Percentiles rank a stretch among this genome's conserved stretches.
These are phyloP conservation scores for Eucalyptus microcorys DNA, from an alignment of 345 rosid genomes.

Conservation along the genomic window DNA sequence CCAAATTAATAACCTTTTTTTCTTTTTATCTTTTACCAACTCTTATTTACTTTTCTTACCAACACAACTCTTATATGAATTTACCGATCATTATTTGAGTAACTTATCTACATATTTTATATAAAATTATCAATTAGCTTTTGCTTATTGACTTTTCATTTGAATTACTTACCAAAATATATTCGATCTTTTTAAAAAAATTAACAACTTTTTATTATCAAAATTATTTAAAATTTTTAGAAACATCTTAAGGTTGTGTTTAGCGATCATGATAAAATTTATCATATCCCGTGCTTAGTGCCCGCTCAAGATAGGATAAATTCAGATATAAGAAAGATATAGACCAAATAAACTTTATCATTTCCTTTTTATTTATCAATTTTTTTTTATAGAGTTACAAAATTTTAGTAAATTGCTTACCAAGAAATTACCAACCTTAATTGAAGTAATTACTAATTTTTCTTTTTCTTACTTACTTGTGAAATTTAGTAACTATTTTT, in stretches of 20 bases:
- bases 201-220: too few species aligned
- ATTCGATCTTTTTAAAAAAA: too few species aligned
- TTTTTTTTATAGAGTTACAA: neutral
- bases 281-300: accelerated
- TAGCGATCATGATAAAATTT: too few species aligned
- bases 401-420: neutral
- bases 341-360: too few species aligned
- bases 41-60: neutral
- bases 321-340: too few species aligned
- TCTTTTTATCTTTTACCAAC: neutral
- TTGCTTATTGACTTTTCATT: neutral
- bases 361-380: neutral
- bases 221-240: too few species aligned
- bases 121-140: too few species aligned
- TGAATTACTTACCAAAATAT: neutral
- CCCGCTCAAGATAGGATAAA: too few species aligned
- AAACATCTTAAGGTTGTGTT: too few species aligned
- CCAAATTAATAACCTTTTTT: neutral
- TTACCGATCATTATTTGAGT: neutral
- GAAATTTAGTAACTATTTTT: neutral
- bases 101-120: neutral
- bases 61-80: neutral
- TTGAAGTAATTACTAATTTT: neutral
- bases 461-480: neutral
- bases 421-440: neutral